Conservation (phyloP, 1,284 basidiomycete genomes). For the Paramarasmius palmivorus region DNA sequence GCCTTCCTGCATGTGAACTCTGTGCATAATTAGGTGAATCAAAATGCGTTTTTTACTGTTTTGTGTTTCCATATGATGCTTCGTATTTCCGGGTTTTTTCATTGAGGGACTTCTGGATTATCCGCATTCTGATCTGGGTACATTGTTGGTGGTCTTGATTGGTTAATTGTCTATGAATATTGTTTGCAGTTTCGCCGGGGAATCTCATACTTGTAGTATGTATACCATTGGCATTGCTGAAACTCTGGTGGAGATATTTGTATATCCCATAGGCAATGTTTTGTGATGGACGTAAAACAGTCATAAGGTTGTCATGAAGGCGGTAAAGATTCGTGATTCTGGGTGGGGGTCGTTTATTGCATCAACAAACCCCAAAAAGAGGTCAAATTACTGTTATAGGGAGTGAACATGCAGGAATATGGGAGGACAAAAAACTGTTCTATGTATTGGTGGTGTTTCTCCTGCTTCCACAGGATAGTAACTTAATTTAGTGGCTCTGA, state of each 20-base stretch:
- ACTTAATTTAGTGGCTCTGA: not conserved
- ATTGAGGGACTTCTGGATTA: slow-evolving; percentile 24
- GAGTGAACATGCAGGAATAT: slow-evolving; percentile 28
- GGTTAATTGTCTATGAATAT: slow-evolving; percentile 34
- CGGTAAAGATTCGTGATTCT: not conserved
- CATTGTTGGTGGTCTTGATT: slow-evolving; percentile 26
- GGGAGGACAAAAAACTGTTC: slow-evolving; percentile 32
- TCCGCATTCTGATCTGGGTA: slow-evolving; percentile 28
- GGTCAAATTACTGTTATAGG: slow-evolving; percentile 23
- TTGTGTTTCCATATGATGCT: slow-evolving; percentile 37
- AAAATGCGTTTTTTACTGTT: too few relatives aligned
- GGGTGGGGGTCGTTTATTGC: not conserved
- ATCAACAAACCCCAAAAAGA: slow-evolving; percentile 14
- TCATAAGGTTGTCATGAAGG: slow-evolving; percentile 12
- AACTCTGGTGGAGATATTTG: slow-evolving; percentile 31
- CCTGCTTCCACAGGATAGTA: slow-evolving; percentile 14
- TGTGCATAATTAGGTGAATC: slow-evolving; percentile 26
- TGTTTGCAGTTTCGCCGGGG: slow-evolving; percentile 24
- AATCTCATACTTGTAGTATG: slow-evolving; percentile 34
- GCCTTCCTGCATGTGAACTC: slow-evolving; percentile 22
- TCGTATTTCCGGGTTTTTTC: slow-evolving; percentile 33
- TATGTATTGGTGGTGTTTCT: slow-evolving; percentile 31
- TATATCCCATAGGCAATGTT: slow-evolving; percentile 27
- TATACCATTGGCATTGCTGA: slow-evolving; percentile 34
- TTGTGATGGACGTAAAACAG: slow-evolving; percentile 18